These are phyloP conservation scores for Melaleuca quinquenervia DNA, from an alignment of 345 rosid species.

Conservation along the genomic window DNA sequence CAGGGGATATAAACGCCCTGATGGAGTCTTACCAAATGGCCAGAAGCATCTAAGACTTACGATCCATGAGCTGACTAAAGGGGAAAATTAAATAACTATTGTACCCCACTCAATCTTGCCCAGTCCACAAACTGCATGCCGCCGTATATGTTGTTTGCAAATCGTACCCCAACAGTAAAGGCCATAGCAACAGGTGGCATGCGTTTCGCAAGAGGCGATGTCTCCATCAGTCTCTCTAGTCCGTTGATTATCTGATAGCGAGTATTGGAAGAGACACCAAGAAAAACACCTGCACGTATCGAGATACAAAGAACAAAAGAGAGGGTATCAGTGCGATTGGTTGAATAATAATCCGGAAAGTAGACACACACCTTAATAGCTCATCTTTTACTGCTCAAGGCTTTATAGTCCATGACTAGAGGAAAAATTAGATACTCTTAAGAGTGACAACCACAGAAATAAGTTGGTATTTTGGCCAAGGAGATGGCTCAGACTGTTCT, in stretches of 20 bases:
- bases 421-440: not conserved
- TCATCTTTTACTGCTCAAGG: not conserved
- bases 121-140: slow-evolving; percentile 93
- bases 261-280: slow-evolving; percentile 80
- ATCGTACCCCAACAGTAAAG: slow-evolving; percentile 74
- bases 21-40: not conserved
- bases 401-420: not conserved
- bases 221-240: slow-evolving; percentile 64
- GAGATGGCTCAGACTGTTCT: not conserved
- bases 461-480: not conserved
- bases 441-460: not conserved
- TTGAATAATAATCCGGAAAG: not conserved
- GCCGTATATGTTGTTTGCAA: slow-evolving; percentile 76
- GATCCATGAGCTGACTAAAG: not conserved
- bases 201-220: slow-evolving; percentile 58
- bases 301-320: not conserved
- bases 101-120: slow-evolving; percentile 73
- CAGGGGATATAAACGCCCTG: not conserved
- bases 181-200: slow-evolving; percentile 74
- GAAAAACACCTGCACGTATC: slow-evolving; percentile 45
- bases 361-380: not conserved
- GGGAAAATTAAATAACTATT: slow-evolving; percentile 9
- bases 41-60: not conserved
- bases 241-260: slow-evolving; percentile 73
- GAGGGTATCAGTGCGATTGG: not conserved